phyloP scores from a whole-genome alignment of 2,329 filamentous ascomycete species.

The Parastagonospora nodorum region DNA sequence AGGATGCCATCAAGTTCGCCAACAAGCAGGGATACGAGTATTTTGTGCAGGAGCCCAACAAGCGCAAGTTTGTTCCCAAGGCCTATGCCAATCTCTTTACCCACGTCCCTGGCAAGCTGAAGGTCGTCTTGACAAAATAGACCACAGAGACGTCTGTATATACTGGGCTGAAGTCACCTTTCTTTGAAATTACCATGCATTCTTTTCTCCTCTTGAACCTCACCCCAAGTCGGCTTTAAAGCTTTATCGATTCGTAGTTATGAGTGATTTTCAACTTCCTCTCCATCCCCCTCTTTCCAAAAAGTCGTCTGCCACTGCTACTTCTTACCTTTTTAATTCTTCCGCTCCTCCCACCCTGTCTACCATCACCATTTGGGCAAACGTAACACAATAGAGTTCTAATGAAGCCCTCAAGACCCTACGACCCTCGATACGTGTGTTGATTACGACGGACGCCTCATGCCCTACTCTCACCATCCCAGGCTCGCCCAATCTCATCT shows the following conservation, averaged over 20 bases:
- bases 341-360: neutral
- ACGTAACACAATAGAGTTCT: too few relatives aligned
- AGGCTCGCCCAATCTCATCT: neutral
- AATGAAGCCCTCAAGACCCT: neutral
- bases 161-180: conserved; percentile 22
- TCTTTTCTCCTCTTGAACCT: neutral
- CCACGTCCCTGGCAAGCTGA: conserved; percentile 83
- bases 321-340: neutral
- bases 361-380: too few relatives aligned
- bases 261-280: too few relatives aligned
- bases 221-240: neutral
- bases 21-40: conserved; percentile 99
- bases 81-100: conserved; percentile 97
- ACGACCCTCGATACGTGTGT: neutral
- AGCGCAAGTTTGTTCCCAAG: conserved; percentile 84
- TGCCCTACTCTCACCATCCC: neutral
- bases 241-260: too few relatives aligned
- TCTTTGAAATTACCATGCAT: conserved; percentile 1
- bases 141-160: conserved; percentile 25
- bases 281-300: too few relatives aligned
- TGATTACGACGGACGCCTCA: neutral
- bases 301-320: too few relatives aligned
- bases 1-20: conserved; percentile 92
- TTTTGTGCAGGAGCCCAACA: conserved; percentile 96
- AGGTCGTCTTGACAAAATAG: conserved; percentile 79